A percentile compares a stretch with the other conserved stretches of the same genome.
phyloP scores from a whole-genome alignment of 768 basidiomycete species.

The Pleurotus sapidus region DNA sequence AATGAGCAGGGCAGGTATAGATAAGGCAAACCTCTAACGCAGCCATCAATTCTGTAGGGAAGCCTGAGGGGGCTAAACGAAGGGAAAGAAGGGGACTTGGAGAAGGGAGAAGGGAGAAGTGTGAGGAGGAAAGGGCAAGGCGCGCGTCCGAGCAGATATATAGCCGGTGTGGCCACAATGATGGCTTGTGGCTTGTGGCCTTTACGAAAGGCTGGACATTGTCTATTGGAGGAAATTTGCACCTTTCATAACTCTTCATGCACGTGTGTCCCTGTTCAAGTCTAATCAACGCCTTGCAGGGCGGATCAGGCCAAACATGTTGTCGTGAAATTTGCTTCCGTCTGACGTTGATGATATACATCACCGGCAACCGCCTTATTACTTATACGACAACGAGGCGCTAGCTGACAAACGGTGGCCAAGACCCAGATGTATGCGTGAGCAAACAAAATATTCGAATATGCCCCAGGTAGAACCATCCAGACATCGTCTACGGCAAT shows the following conservation, averaged over 20 bases:
- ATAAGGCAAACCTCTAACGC: too few species aligned
- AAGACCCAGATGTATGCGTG: too few species aligned
- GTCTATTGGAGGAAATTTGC: background rate
- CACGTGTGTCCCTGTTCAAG: slow-evolving; percentile 1
- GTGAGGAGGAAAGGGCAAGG: background rate
- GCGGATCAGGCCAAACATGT: slow-evolving; percentile 5
- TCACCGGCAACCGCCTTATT: slow-evolving; percentile 4
- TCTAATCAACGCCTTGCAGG: background rate
- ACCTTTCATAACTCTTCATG: background rate
- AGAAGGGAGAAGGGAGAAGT: too few species aligned
- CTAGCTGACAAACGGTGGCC: background rate
- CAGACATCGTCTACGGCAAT: background rate
- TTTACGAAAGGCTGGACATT: background rate
- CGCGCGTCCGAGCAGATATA: background rate
- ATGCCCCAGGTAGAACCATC: too few species aligned
- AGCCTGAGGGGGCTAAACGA: too few species aligned
- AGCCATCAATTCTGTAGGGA: too few species aligned
- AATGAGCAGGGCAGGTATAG: too few species aligned
- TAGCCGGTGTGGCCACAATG: background rate
- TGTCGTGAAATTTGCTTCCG: slow-evolving; percentile 4
- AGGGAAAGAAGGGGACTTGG: too few species aligned
- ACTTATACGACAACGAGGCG: background rate
- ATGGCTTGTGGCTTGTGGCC: background rate
- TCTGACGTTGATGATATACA: background rate
- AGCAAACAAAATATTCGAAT: too few species aligned